Evolutionary conservation across 306 rosid species (phyloP), one percentile per base, ranked within the genome.

Genomic region (Cucumis melo): DNA sequence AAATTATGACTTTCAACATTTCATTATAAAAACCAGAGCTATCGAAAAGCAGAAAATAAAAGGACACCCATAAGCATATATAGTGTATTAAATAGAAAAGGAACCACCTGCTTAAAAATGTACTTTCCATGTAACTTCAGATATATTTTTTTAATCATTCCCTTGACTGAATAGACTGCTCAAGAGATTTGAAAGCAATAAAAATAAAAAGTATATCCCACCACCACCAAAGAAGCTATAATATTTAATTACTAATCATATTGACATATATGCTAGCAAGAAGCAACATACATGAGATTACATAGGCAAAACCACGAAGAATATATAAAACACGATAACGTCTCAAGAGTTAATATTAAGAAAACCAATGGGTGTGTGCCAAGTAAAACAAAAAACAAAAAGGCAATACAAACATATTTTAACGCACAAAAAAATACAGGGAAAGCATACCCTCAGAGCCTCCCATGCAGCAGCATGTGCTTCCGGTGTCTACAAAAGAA

Each of bases 401-500:
- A n/a, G 23, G 1, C 17, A 67, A 68, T 9, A 48, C 15, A 1
- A 67, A 12, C 5, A 68, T 46, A 34, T 4, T 53, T 74, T 41
- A 36, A 39, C 14, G 36, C 41, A 1, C 3, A 19, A 21, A 34
- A 27, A 64, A 53, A 77, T 62, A 13, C 27, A 42, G 55, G 51
- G 19, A 80, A 73, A 15, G 64, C 85, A 70, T 88, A 94, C 99
- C 91, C 85, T 89, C 77, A 94, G 83, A 77, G 95, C 92, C 83
- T 80, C 80, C 99, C 99, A 94, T 20, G 99, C 96, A 23, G 82
- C 83, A 76, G 93, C 95, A 90, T 94, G 90, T 63, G 87, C 93
- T 86, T 89, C 93, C 74, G 99, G 99, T 77, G 87, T 80, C 99
- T 94, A 87, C 73, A 81, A 59, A 74, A 84, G 76, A 79, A 77